Conservation (phyloP, 345 rosid species). For the rapeseed (Brassica napus) region Da-Ae NC_063452.1:61400001-61400500, state of each 20-base stretch:
- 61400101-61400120: not conserved
- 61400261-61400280: constrained; percentile 96
- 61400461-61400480: not conserved
- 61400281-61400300: constrained; percentile 97
- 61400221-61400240: constrained; percentile 92
- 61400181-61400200: constrained; percentile 99
- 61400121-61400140: constrained; percentile 10
- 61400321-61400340: constrained; percentile 94
- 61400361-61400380: constrained; percentile 98
- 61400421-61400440: constrained; percentile 93
- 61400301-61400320: constrained; percentile 99
- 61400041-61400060: constrained; percentile 52
- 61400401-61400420: constrained; percentile 97
- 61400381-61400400: constrained; percentile 99
- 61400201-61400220: constrained; percentile 91
- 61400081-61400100: not conserved
- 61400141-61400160: constrained; percentile 98
- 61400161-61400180: constrained; percentile 97
- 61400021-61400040: constrained; percentile 98
- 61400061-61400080: not conserved
- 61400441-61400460: constrained; percentile 76
- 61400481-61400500: not conserved
- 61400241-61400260: constrained; percentile 98
- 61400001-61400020: constrained; percentile 98
- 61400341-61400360: constrained; percentile 96